Conservation (phyloP, 257 asterid species). For the Primulina eburnea region DNA sequence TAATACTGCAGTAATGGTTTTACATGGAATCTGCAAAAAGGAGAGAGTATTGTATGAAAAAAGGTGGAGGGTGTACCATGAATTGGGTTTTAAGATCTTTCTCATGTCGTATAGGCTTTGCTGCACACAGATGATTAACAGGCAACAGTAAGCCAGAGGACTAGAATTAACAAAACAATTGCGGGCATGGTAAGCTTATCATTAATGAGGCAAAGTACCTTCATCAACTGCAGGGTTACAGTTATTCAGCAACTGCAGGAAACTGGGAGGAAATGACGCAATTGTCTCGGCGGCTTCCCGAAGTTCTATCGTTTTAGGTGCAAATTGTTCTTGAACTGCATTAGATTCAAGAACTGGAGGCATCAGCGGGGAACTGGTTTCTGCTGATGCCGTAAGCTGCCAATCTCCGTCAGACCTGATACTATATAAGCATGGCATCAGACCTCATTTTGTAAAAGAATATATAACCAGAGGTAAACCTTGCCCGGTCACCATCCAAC, state of each 20-base stretch:
- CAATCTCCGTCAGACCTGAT: constrained; percentile 42
- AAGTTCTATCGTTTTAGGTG: constrained; percentile 30
- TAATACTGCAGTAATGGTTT: constrained; percentile 14
- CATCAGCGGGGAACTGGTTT: constrained; percentile 33
- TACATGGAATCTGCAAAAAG: constrained; percentile 10
- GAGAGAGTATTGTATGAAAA: not conserved
- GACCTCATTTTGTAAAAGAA: constrained; percentile 10
- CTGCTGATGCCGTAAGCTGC: constrained; percentile 38
- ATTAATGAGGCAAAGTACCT: constrained; percentile 30
- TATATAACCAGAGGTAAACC: not conserved
- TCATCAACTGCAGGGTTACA: constrained; percentile 52
- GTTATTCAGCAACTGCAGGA: constrained; percentile 61
- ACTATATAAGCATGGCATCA: constrained; percentile 11
- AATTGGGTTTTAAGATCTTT: constrained; percentile 58
- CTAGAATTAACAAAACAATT: constrained; percentile 22
- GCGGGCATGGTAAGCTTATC: not conserved
- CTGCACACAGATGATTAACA: constrained; percentile 35
- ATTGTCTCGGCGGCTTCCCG: constrained; percentile 37
- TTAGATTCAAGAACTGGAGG: constrained; percentile 29
- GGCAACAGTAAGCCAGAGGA: constrained; percentile 14
- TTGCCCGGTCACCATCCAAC: not conserved
- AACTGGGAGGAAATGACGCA: constrained; percentile 70
- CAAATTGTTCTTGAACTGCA: constrained; percentile 36
- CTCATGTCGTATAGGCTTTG: constrained; percentile 30
- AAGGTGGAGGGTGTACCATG: constrained; percentile 42